phyloP scores from a whole-genome alignment of 495 filamentous ascomycete genomes.

The Hypoxylon cercidicola region DNA sequence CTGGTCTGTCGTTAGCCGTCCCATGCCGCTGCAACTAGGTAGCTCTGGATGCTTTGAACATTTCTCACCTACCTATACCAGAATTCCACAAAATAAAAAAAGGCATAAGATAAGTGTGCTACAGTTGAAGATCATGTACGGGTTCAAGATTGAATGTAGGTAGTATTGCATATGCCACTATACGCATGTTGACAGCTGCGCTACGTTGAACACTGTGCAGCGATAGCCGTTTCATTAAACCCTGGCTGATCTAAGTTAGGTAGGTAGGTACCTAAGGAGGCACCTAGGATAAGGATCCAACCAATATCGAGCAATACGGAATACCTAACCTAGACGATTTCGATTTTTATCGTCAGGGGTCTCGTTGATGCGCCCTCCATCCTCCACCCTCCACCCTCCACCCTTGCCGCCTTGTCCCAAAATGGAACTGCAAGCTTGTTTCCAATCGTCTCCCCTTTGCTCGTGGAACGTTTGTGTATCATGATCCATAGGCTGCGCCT shows the following conservation, averaged over 20 bases:
- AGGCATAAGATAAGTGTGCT: too few relatives aligned
- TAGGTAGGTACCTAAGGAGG: too few relatives aligned
- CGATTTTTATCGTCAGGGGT: slow-evolving; percentile 36
- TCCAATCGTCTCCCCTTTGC: slow-evolving; percentile 22
- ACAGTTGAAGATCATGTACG: too few relatives aligned
- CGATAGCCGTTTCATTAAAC: too few relatives aligned
- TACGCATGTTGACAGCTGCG: too few relatives aligned
- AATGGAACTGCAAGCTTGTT: not conserved
- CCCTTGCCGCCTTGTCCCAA: too few relatives aligned
- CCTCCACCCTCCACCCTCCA: too few relatives aligned
- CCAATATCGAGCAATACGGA: not conserved
- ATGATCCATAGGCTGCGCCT: slow-evolving; percentile 13
- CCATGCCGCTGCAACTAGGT: slow-evolving; percentile 30
- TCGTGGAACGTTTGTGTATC: slow-evolving; percentile 38
- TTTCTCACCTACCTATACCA: slow-evolving; percentile 21
- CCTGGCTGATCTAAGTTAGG: too few relatives aligned
- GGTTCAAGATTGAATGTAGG: too few relatives aligned
- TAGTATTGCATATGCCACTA: too few relatives aligned
- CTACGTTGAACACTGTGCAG: too few relatives aligned
- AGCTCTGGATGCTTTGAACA: not conserved
- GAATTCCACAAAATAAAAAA: slow-evolving; percentile 8
- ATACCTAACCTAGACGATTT: not conserved
- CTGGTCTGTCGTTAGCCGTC: slow-evolving; percentile 26
- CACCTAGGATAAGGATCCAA: not conserved
- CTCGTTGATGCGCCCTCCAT: slow-evolving; percentile 23